Evolutionary conservation across 2,329 filamentous ascomycete species (phyloP), one percentile per base, ranked within the genome.

Genomic region (Blastomyces percursus): DNA sequence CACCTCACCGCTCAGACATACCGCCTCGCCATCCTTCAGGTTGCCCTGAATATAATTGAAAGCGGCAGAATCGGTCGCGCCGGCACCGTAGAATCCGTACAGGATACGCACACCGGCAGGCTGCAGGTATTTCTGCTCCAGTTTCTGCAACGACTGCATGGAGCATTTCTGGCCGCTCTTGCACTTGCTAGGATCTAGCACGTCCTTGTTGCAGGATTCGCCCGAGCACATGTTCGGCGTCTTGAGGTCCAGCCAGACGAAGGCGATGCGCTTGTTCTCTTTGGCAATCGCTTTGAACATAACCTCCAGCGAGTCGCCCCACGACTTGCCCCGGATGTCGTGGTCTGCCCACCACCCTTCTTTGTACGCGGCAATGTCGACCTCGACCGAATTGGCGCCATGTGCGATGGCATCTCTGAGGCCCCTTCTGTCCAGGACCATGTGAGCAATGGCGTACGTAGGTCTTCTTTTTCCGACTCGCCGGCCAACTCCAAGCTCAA

Each of bases 401-500:
- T 66, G 50, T 12, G 32, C 38, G 16, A 68, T 27, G 8, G 67
- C 67, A 21, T 62, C 65, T 11, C 57, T 54, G 12, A 68, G 48
- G 9, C 59, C 66, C 42, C 44, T 42, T 14, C 21, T 32, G 5
- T 30, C 40, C 30, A 68, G 62, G 52, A 67, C 63, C 32, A 62
- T 60, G 61, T 68, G 67, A 85, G 86, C 14, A 74, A 87, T 61
- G 48, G 59, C 48, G 11, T 61, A 61, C 24, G 40, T 60, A 54
- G 54, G 57, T 24, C 44, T 38, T 27, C 44, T 38, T 42, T 40
- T 56, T 24, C 5, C n/a, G 6, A 4, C 32, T 11, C n/a, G 32
- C 16, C 11, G 1, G 9, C 54, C 40, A 32, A n/a, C 30, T 40
- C 16, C n/a, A 42, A 24, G 0, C 5, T 56, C 19, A 9, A 27